Percentiles rank a stretch among this genome's conserved stretches.
These are phyloP conservation scores for Arxiozyma slooffiae DNA, from an alignment of 1,139 yeast species.

Conservation along the genomic window DNA sequence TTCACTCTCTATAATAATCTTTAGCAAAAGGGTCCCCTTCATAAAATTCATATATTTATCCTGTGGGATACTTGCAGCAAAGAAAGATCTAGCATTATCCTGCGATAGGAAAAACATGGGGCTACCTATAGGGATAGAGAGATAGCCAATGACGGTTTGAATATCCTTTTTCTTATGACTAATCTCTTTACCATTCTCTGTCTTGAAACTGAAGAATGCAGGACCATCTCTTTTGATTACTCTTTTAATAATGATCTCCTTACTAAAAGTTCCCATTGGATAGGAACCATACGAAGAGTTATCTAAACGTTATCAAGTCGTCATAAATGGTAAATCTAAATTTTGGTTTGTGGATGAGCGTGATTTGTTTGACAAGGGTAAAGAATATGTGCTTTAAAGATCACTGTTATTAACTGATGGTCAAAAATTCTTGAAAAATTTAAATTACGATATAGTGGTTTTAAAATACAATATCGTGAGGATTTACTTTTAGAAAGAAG, in stretches of 20 bases:
- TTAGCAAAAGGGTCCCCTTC: slow-evolving; percentile 71
- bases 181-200: slow-evolving; percentile 42
- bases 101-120: slow-evolving; percentile 92
- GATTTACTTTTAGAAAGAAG: slow-evolving; percentile 23
- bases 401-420: slow-evolving; percentile 22
- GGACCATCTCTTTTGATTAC: slow-evolving; percentile 45
- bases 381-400: slow-evolving; percentile 33
- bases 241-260: slow-evolving; percentile 60
- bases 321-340: slow-evolving; percentile 62
- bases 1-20: slow-evolving; percentile 48
- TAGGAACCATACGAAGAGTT: slow-evolving; percentile 61
- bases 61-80: slow-evolving; percentile 62
- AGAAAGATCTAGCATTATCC: slow-evolving; percentile 84
- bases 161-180: slow-evolving; percentile 56
- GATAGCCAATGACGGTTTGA: slow-evolving; percentile 57
- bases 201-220: slow-evolving; percentile 43
- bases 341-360: slow-evolving; percentile 37
- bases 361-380: slow-evolving; percentile 30
- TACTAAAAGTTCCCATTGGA: slow-evolving; percentile 56
- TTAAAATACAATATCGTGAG: slow-evolving; percentile 34
- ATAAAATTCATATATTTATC: slow-evolving; percentile 67
- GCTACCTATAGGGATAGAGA: slow-evolving; percentile 74
- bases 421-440: slow-evolving; percentile 30
- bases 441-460: slow-evolving; percentile 34
- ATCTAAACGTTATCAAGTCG: slow-evolving; percentile 41